Conservation (phyloP, 108 stramenopile species). For the Skeletonema menzelii region DNA sequence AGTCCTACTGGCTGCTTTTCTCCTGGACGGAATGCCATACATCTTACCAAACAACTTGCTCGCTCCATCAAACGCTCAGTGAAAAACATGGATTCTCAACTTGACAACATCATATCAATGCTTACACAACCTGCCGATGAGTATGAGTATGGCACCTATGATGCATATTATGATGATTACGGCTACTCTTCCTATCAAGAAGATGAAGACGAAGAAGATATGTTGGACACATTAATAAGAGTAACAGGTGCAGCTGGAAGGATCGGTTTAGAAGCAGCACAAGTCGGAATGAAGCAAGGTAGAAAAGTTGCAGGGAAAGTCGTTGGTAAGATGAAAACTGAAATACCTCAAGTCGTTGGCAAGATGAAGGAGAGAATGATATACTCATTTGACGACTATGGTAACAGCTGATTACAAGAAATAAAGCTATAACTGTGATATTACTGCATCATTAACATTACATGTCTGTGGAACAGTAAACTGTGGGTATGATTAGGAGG, state of each 20-base stretch:
- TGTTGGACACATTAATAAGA: conserved; percentile 43
- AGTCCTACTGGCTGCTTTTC: conserved; percentile 59
- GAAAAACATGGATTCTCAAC: conserved; percentile 31
- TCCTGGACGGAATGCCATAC: conserved; percentile 45
- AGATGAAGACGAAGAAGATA: conserved; percentile 32
- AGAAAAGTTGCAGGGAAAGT: conserved; percentile 13
- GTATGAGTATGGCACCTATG: conserved; percentile 19
- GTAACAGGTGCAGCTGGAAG: conserved; percentile 39
- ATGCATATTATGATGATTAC: conserved; percentile 4
- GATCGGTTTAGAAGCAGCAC: conserved; percentile 29
- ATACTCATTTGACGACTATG: conserved; percentile 13
- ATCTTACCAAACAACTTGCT: conserved; percentile 42
- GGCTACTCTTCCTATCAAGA: conserved; percentile 5
- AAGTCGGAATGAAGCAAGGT: conserved; percentile 24
- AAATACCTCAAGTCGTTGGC: conserved; percentile 20
- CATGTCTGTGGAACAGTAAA: neutral
- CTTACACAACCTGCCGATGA: conserved; percentile 25
- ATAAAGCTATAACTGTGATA: too few species aligned
- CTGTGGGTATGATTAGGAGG: neutral
- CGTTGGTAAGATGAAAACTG: neutral
- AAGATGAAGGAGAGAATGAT: conserved; percentile 40
- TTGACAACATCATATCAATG: conserved; percentile 42
- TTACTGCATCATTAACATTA: too few species aligned
- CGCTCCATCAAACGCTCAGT: conserved; percentile 34
- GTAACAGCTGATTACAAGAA: neutral